Evolutionary conservation across 768 basidiomycete genomes (phyloP), one percentile per base, ranked within the genome.

Genomic region (Boletus rubropictus): DNA sequence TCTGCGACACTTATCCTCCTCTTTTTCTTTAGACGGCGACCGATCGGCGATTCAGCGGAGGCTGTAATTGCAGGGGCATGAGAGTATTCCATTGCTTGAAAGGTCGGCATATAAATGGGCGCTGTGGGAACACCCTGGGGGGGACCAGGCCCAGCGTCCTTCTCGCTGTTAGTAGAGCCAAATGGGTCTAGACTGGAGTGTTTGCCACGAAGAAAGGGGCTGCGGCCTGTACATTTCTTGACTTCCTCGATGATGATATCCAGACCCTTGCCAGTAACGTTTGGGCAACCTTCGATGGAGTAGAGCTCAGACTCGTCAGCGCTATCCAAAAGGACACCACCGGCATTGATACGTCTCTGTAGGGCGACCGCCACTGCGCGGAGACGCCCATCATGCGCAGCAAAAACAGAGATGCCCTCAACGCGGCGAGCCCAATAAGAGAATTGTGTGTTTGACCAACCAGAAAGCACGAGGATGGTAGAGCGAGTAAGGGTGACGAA

Each of bases 391-490:
- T 76, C 74, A 36, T 71, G 66, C 32, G 62, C 51, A 14, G 69
- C 64, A 25, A 76, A 66, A 32, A 77, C 75, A 40, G 74, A 75
- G 37, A 76, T 69, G 24, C 72, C 75, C 57, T 77, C 76, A 5
- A 69, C 62, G 25, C 74, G 73, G 42, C 74, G 73, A n/a, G 74
- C 72, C 76, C 74, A 76, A 49, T 77, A 77, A 38, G 74, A 77
- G 41, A 76, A 76, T 47, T 77, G 76, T 8, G 74, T 76, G 41
- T 77, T 76, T 17, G 75, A 77, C 74, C 74, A 77, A 48, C 74
- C 74, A 5, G 74, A 75, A 41, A 76, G 67, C 37, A 70, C 60
- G 41, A 76, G 71, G 42, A 76, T 70, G 36, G 72, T 72, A 32
- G 73, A 69, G 35, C 76, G 72, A 20, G 73, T 77, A 42, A 76